These are phyloP conservation scores for Phytophthora europaea DNA, from an alignment of 352 stramenopile species.

Conservation along the genomic window DNA sequence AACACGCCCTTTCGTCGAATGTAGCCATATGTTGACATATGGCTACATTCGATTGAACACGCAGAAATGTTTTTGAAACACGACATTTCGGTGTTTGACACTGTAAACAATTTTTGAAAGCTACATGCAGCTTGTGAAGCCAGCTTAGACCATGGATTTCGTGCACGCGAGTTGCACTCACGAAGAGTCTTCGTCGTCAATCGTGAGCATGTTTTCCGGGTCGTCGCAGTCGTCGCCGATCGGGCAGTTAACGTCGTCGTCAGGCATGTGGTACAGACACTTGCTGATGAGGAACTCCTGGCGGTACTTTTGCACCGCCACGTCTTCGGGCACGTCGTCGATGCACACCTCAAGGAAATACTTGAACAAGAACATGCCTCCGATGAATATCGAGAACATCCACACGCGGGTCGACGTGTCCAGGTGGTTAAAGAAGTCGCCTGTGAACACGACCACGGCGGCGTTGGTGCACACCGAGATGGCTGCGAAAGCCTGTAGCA, in stretches of 20 bases:
- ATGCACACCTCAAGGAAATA: constrained; percentile 80
- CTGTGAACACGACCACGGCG: constrained; percentile 94
- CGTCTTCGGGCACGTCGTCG: constrained; percentile 76
- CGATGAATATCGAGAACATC: constrained; percentile 86
- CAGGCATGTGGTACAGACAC: constrained; percentile 85
- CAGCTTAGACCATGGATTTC: background rate
- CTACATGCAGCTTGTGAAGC: background rate
- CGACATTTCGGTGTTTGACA: constrained; percentile 11
- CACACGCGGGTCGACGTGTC: constrained; percentile 70
- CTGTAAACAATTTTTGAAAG: background rate
- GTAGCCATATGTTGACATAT: constrained; percentile 27
- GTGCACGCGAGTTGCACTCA: constrained; percentile 23
- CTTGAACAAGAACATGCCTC: constrained; percentile 89
- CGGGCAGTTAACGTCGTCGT: constrained; percentile 67
- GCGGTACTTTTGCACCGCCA: constrained; percentile 77
- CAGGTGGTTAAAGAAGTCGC: constrained; percentile 76
- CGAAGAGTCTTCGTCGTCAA: constrained; percentile 67
- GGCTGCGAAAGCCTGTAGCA: constrained; percentile 91
- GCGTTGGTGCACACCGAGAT: constrained; percentile 95
- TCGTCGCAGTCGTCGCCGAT: constrained; percentile 46
- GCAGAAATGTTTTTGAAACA: constrained; percentile 25
- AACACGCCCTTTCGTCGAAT: constrained; percentile 15
- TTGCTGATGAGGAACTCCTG: constrained; percentile 91
- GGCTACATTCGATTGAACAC: too few species aligned
- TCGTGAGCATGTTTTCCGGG: constrained; percentile 57